Evolutionary conservation across 257 asterid species (phyloP).

Genomic region (Haberlea rhodopensis): DNA sequence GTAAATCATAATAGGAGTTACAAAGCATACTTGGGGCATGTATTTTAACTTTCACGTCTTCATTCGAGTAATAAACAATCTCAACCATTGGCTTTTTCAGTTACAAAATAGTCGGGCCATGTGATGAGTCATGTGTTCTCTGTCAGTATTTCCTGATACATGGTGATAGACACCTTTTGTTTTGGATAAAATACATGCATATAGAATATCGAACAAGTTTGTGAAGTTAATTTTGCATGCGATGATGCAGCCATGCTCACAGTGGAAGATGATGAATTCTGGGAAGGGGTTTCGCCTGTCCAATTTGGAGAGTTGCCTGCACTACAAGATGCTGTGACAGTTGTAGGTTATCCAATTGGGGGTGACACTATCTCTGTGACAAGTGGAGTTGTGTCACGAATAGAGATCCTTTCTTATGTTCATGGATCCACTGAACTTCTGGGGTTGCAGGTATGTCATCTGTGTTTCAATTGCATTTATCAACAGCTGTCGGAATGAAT

Average conservation of each 20-base stretch:
- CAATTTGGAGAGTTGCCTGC: constrained; percentile 87
- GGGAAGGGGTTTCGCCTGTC: constrained; percentile 90
- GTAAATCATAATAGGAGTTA: background rate
- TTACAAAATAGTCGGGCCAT: constrained; percentile 3
- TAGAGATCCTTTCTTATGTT: constrained; percentile 87
- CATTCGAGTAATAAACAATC: background rate
- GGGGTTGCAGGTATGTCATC: constrained; percentile 70
- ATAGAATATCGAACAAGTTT: background rate
- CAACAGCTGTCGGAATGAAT: constrained; percentile 14
- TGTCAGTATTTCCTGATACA: no score
- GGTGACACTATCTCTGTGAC: constrained; percentile 96
- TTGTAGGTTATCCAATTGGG: constrained; percentile 94
- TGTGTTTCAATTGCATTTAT: constrained; percentile 11
- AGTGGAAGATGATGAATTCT: constrained; percentile 89
- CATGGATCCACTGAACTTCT: constrained; percentile 96
- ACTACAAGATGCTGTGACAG: constrained; percentile 95
- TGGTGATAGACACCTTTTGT: background rate
- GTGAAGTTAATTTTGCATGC: constrained; percentile 30
- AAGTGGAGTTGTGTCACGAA: constrained; percentile 95
- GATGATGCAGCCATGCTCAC: constrained; percentile 77
- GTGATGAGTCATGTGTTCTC: background rate
- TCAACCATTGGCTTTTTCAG: background rate
- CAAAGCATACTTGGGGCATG: background rate
- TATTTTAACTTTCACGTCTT: background rate
- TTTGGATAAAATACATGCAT: background rate